These are phyloP conservation scores for Endocladia muricata DNA, from an alignment of 31 red algal species.

Conservation along the genomic window DNA sequence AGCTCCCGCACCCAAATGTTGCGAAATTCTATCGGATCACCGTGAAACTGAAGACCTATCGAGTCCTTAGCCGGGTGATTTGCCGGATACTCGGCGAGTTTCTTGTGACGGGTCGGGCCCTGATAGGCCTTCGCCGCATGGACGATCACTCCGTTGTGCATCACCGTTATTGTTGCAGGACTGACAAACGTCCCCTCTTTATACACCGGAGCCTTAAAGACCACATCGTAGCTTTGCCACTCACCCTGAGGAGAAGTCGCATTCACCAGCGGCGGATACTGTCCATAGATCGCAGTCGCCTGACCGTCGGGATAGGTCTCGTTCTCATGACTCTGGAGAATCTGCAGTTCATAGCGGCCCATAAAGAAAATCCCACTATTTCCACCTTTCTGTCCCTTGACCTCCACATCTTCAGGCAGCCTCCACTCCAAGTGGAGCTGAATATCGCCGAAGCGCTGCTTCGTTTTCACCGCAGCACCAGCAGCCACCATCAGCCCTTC, in stretches of 20 bases:
- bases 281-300: conserved; percentile 9
- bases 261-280: conserved; percentile 21
- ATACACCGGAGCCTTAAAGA: conserved; percentile 13
- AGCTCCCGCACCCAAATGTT: conserved; percentile 18
- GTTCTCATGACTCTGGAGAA: conserved; percentile 7
- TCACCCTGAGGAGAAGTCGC: conserved; percentile 5
- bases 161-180: conserved; percentile 8
- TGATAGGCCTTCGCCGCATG: neutral
- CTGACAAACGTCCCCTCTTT: neutral
- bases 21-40: conserved; percentile 20
- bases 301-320: conserved; percentile 24
- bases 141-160: conserved; percentile 17
- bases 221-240: conserved; percentile 19
- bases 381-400: conserved; percentile 20
- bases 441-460: neutral
- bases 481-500: neutral
- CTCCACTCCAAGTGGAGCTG: conserved; percentile 23
- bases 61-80: conserved; percentile 8
- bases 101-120: neutral
- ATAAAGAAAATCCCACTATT: conserved; percentile 26
- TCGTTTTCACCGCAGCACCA: conserved; percentile 4
- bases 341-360: conserved; percentile 17
- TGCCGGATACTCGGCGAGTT: conserved; percentile 8
- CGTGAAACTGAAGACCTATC: conserved; percentile 7
- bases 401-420: conserved; percentile 1